Conservation (phyloP, 352 stramenopile species). For the Globisporangium camurandrum region DNA sequence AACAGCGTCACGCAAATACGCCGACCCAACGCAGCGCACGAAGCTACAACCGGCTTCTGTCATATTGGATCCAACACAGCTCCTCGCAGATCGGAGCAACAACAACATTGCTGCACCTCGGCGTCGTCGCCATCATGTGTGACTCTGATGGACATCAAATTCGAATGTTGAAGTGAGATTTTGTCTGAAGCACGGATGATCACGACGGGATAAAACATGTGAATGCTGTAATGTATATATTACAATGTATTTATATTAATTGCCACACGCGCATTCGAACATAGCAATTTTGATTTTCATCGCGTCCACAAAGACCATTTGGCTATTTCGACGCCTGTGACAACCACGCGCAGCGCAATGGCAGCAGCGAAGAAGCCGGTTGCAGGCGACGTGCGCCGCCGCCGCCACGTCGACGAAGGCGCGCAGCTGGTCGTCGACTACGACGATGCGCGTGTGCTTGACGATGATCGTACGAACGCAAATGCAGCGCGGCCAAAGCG, state of each 20-base stretch:
- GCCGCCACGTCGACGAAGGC: not conserved
- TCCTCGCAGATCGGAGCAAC: not conserved
- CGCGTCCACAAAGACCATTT: too few species aligned
- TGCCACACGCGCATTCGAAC: too few species aligned
- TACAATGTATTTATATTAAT: too few species aligned
- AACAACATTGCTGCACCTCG: not conserved
- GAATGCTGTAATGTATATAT: too few species aligned
- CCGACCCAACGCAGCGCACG: slow-evolving; percentile 12
- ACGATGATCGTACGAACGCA: too few species aligned
- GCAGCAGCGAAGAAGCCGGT: not conserved
- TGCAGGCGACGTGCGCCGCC: slow-evolving; percentile 4
- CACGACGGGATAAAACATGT: too few species aligned
- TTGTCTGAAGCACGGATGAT: too few species aligned
- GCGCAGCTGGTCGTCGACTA: not conserved
- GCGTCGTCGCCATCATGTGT: not conserved
- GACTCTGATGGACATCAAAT: too few species aligned
- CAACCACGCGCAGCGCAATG: not conserved
- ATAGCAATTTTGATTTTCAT: too few species aligned
- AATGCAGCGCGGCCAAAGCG: slow-evolving; percentile 5
- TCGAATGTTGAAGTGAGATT: too few species aligned
- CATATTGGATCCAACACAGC: slow-evolving; percentile 16
- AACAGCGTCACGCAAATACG: slow-evolving; percentile 9
- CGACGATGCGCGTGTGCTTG: not conserved
- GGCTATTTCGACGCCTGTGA: too few species aligned
- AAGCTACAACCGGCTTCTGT: slow-evolving; percentile 19